Conservation (phyloP, 306 rosid species). For the Gynostemma pentaphyllum region DNA sequence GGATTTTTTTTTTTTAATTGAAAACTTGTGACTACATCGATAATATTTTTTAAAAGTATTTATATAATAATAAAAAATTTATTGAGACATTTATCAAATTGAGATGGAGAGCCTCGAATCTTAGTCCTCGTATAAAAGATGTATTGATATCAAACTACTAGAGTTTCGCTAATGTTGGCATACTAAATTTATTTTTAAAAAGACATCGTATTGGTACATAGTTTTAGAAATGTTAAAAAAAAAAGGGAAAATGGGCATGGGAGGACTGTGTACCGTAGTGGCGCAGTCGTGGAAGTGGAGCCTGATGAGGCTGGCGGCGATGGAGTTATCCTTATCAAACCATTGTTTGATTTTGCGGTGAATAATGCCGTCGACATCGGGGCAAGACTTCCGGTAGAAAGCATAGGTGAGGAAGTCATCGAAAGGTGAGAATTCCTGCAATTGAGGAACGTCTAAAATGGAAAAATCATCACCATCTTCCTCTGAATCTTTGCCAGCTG, state of each 20-base stretch:
- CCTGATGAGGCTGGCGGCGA: slow-evolving; percentile 62
- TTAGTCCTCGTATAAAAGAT: too few species aligned
- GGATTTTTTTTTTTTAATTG: too few species aligned
- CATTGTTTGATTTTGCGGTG: slow-evolving; percentile 37
- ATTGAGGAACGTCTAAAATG: slow-evolving; percentile 28
- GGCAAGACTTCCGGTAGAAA: slow-evolving; percentile 46
- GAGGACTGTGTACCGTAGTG: slow-evolving; percentile 68
- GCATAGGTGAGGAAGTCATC: slow-evolving; percentile 39
- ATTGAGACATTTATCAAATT: too few species aligned
- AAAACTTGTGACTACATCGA: too few species aligned
- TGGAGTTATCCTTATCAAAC: slow-evolving; percentile 36
- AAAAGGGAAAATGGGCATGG: neutral
- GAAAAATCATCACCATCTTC: slow-evolving; percentile 8
- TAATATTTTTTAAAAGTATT: too few species aligned
- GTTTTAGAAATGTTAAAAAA: neutral
- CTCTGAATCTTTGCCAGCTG: neutral
- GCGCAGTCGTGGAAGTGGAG: slow-evolving; percentile 83
- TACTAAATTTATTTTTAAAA: too few species aligned
- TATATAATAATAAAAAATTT: too few species aligned
- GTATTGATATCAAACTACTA: too few species aligned
- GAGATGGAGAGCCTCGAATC: too few species aligned
- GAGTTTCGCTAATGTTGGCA: too few species aligned
- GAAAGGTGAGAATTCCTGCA: slow-evolving; percentile 14
- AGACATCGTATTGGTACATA: too few species aligned
- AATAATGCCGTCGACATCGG: slow-evolving; percentile 48